phyloP scores from a whole-genome alignment of 805 yeast genomes.

The Tetrapisispora namnaoensis region DNA sequence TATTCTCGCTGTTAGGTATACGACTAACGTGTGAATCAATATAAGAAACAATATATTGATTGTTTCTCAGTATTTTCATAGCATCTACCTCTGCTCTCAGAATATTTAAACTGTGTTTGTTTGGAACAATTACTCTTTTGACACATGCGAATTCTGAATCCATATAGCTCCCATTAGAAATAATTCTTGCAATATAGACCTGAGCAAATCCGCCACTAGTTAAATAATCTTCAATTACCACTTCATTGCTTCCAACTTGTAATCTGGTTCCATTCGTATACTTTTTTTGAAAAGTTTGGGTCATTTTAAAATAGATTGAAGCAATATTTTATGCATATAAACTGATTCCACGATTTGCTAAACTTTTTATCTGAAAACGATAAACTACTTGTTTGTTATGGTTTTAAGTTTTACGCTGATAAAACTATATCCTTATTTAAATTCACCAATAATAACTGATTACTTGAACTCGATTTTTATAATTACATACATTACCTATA shows the following conservation, averaged over 20 bases:
- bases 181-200: conserved; percentile 70
- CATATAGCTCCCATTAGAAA: conserved; percentile 30
- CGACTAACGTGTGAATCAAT: conserved; percentile 93
- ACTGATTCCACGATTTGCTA: not conserved
- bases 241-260: conserved; percentile 76
- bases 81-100: conserved; percentile 95
- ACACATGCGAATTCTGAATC: conserved; percentile 60
- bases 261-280: conserved; percentile 47
- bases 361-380: no score
- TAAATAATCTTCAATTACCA: conserved; percentile 57
- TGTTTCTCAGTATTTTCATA: conserved; percentile 79
- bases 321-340: no score
- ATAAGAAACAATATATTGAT: conserved; percentile 74
- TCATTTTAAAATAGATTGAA: conserved; percentile 11
- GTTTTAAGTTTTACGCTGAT: no score
- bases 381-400: no score
- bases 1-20: conserved; percentile 39
- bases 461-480: no score
- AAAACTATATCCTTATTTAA: no score
- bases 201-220: conserved; percentile 95
- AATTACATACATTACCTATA: no score
- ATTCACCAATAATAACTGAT: no score
- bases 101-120: conserved; percentile 69
- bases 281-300: conserved; percentile 15
- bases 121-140: conserved; percentile 92